Evolutionary conservation across 345 rosid species (phyloP), one percentile per base, ranked within the genome.

Genomic region (Carallia brachiata): DNA sequence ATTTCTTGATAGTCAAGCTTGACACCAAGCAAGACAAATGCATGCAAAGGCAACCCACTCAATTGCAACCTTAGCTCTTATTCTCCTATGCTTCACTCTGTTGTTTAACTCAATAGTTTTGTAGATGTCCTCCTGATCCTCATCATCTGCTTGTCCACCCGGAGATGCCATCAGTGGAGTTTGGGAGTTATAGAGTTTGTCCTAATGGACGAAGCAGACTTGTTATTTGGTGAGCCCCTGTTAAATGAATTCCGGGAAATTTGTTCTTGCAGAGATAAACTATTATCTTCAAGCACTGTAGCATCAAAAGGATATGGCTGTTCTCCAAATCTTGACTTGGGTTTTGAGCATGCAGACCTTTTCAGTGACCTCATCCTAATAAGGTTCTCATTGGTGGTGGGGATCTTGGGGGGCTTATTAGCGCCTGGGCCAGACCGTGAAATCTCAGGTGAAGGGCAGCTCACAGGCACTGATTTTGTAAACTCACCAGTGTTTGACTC

Each of bases 271-370:
- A 70, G 70, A 28, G 62, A 72, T 34, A 73, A 75, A 62, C 52
- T 54, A 62, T 48, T 40, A 61, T 85, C 93, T 47, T 87, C 93
- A 37, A 70, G 72, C 36, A 50, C 56, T 57, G 60, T 64, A 47
- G 74, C 55, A 78, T 90, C 86, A 52, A 67, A 44, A 18, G 73
- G 40, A 40, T 34, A 77, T n/a, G 86, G 79, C 67, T 83, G 96
- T 40, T 85, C 93, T 16, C 82, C 92, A 66, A 93, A 93, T 75
- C 98, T 85, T 28, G 96, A 91, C 74, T 89, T 93, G n/a, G 93
- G 82, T 75, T 87, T 93, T 36, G 89, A 88, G 80, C 78, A 84
- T 63, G 65, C 75, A 8, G 96, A 88, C 81, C 90, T 79, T 5
- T 79, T 31, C 23, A 90, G n/a, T 28, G 96, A 71, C 71, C 70